phyloP scores from a whole-genome alignment of 331 rosid species.

The Pyracantha coccinea region DNA sequence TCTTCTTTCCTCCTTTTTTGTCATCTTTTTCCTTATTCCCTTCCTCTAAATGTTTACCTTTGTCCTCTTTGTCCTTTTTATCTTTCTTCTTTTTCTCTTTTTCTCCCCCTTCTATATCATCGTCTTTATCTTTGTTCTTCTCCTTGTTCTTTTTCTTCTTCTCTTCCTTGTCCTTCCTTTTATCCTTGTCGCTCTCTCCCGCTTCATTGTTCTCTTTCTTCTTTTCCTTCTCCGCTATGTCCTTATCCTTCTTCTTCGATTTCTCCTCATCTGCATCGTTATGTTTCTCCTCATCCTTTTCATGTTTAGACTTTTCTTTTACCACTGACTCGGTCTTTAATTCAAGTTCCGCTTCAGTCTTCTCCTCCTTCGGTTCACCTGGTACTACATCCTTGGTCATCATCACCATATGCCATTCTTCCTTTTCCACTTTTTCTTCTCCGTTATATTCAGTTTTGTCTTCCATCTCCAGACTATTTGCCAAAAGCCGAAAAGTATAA shows the following conservation, averaged over 20 bases:
- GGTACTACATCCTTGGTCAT: constrained; percentile 26
- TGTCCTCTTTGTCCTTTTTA: too few species aligned
- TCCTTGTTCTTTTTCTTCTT: not conserved
- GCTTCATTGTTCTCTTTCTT: not conserved
- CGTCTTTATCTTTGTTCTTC: not conserved
- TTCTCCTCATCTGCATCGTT: constrained; percentile 24
- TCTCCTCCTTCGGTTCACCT: constrained; percentile 25
- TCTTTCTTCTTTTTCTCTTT: not conserved
- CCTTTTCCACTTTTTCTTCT: constrained; percentile 9
- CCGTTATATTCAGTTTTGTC: constrained; percentile 14
- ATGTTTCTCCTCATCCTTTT: constrained; percentile 20
- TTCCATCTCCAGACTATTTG: constrained; percentile 35
- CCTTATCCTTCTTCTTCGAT: constrained; percentile 20
- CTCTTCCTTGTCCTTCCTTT: not conserved
- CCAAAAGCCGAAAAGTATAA: not conserved
- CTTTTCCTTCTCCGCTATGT: not conserved
- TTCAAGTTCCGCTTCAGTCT: constrained; percentile 28
- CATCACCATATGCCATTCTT: constrained; percentile 19
- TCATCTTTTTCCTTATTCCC: not conserved
- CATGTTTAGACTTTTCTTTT: constrained; percentile 11
- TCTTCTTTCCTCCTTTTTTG: not conserved
- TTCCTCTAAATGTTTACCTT: too few species aligned
- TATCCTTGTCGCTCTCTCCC: not conserved
- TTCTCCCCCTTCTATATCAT: not conserved
- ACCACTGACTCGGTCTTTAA: constrained; percentile 35